Evolutionary conservation across 1,139 yeast species (phyloP).

Genomic region (Dujonia santamariae): DNA sequence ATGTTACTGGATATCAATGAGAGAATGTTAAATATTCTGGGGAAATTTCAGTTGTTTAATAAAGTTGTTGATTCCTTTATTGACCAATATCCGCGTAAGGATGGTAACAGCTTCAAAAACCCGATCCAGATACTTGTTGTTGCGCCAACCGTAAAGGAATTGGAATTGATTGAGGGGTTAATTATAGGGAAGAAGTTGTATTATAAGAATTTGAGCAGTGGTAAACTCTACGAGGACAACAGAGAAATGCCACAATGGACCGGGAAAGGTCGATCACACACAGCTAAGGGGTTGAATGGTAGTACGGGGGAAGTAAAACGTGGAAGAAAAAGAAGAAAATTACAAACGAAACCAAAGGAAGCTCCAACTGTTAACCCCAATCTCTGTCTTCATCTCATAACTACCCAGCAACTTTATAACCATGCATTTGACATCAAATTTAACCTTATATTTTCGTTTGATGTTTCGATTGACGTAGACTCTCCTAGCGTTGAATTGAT

Average conservation of each 20-base stretch:
- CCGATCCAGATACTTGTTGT: slow-evolving; percentile 40
- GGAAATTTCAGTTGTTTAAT: slow-evolving; percentile 56
- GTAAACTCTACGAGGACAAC: slow-evolving; percentile 50
- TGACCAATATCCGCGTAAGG: slow-evolving; percentile 10
- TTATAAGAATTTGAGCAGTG: slow-evolving; percentile 60
- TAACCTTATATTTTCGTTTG: slow-evolving; percentile 58
- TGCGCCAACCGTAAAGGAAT: slow-evolving; percentile 60
- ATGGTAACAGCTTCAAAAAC: neutral
- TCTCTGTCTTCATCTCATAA: slow-evolving; percentile 31
- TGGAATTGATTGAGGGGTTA: slow-evolving; percentile 68
- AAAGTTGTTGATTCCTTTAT: slow-evolving; percentile 40
- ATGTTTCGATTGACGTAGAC: slow-evolving; percentile 44
- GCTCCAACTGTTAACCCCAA: slow-evolving; percentile 1
- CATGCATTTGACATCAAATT: slow-evolving; percentile 28
- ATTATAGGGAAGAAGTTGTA: slow-evolving; percentile 57
- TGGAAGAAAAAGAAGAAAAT: slow-evolving; percentile 9
- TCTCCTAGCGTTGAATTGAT: slow-evolving; percentile 40
- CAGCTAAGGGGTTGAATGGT: neutral
- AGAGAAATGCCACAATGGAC: slow-evolving; percentile 12
- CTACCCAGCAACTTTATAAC: slow-evolving; percentile 38
- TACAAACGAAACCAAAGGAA: neutral
- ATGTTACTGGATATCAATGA: slow-evolving; percentile 63
- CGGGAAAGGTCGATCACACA: slow-evolving; percentile 4
- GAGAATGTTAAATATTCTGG: slow-evolving; percentile 50
- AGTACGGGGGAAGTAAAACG: slow-evolving; percentile 9